phyloP scores from a whole-genome alignment of 352 stramenopile genomes.

The Nothophytophthora sp. region DNA sequence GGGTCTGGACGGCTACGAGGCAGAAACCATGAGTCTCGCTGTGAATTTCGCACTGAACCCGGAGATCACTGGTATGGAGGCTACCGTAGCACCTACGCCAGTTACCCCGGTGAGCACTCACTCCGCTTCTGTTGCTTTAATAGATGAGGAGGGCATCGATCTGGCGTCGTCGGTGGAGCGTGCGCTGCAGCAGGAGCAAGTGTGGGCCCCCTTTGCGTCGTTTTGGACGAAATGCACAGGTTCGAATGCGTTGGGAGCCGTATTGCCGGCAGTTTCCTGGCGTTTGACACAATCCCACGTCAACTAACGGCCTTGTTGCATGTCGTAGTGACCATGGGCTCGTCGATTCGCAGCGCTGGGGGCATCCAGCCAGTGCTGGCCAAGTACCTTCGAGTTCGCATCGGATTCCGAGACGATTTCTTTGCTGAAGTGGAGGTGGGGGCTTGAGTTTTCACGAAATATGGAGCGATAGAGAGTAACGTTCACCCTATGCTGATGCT shows the following conservation, averaged over 20 bases:
- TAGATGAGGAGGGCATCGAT: slow-evolving; percentile 60
- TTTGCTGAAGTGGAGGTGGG: slow-evolving; percentile 41
- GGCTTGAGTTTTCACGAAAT: background rate
- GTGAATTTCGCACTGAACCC: slow-evolving; percentile 35
- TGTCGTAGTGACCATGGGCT: slow-evolving; percentile 22
- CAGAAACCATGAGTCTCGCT: slow-evolving; percentile 25
- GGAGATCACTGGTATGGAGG: slow-evolving; percentile 29
- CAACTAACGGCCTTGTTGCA: background rate
- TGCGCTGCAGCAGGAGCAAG: slow-evolving; percentile 35
- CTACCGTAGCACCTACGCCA: background rate
- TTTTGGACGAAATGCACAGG: slow-evolving; percentile 44
- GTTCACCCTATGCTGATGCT: background rate
- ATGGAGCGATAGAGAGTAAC: background rate
- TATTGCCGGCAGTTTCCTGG: background rate
- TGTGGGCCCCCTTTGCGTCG: slow-evolving; percentile 35
- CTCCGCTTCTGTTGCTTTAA: background rate
- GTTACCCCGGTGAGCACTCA: background rate
- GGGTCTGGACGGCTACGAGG: slow-evolving; percentile 3
- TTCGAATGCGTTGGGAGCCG: slow-evolving; percentile 15
- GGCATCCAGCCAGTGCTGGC: slow-evolving; percentile 2
- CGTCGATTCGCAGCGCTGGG: slow-evolving; percentile 7
- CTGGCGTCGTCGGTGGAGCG: slow-evolving; percentile 44
- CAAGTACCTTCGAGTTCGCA: slow-evolving; percentile 42
- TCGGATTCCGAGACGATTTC: slow-evolving; percentile 42
- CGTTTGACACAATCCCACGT: background rate